A percentile compares a stretch with the other conserved stretches of the same genome.
These are phyloP conservation scores for Dictyostelium gargantuum DNA, from an alignment of 208 protist genomes.

Conservation along the genomic window DNA sequence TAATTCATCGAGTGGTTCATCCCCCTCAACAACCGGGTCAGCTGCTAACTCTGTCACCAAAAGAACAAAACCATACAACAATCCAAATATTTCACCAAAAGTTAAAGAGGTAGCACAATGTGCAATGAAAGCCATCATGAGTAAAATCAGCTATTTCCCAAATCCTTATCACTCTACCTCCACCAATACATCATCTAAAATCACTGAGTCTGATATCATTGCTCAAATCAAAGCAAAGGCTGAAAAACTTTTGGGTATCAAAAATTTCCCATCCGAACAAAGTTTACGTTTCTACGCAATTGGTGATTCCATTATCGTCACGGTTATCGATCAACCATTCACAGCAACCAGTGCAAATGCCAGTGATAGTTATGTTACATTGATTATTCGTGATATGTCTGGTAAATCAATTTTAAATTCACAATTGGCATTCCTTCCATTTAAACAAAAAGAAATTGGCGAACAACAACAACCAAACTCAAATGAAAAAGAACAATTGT, in stretches of 20 bases:
- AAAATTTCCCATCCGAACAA: slow-evolving; percentile 37
- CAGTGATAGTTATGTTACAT: neutral
- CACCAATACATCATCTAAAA: slow-evolving; percentile 2
- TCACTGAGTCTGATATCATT: neutral
- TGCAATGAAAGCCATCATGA: slow-evolving; percentile 31
- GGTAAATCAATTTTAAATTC: slow-evolving; percentile 48
- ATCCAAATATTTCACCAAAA: neutral
- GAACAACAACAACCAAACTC: neutral
- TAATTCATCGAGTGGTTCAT: neutral
- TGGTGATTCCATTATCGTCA: neutral
- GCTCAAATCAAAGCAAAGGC: neutral
- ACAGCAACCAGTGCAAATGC: neutral
- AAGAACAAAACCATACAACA: neutral
- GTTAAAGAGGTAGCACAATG: slow-evolving; percentile 28
- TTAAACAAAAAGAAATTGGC: neutral
- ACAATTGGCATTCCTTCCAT: neutral
- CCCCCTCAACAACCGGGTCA: neutral
- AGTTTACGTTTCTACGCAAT: slow-evolving; percentile 44
- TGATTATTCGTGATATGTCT: slow-evolving; percentile 47
- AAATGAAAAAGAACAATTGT: neutral
- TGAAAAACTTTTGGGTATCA: neutral
- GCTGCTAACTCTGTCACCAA: neutral
- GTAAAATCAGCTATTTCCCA: slow-evolving; percentile 1
- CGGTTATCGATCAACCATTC: slow-evolving; percentile 47
- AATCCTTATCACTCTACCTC: neutral